Conservation (phyloP, 352 stramenopile genomes). For the Globisporangium cystogenes region DNA sequence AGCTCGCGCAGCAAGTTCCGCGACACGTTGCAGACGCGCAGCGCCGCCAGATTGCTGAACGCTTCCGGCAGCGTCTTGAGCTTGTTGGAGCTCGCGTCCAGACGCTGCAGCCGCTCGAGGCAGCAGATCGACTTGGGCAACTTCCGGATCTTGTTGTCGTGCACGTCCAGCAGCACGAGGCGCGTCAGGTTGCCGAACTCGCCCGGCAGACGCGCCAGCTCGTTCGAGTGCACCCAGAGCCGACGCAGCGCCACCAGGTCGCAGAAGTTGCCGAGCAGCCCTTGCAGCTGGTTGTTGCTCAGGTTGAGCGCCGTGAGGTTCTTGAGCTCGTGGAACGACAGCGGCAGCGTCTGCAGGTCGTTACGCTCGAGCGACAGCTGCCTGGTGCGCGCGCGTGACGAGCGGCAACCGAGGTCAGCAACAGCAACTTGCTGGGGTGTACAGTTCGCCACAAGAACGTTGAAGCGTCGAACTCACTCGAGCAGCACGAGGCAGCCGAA, state of each 20-base stretch:
- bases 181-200: constrained; percentile 28
- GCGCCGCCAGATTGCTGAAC: constrained; percentile 36
- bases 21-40: constrained; percentile 34
- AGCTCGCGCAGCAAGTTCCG: constrained; percentile 34
- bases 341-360: constrained; percentile 41
- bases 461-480: too few species aligned
- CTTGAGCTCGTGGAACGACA: constrained; percentile 45
- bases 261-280: constrained; percentile 49
- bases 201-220: constrained; percentile 4
- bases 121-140: constrained; percentile 48
- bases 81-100: constrained; percentile 42
- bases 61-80: constrained; percentile 31
- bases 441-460: too few species aligned
- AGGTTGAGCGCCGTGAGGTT: constrained; percentile 31
- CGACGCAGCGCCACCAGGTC: constrained; percentile 27
- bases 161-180: constrained; percentile 35
- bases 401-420: background rate
- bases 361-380: constrained; percentile 44
- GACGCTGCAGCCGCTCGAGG: constrained; percentile 18
- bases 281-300: constrained; percentile 35
- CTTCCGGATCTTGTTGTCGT: constrained; percentile 31
- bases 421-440: too few species aligned
- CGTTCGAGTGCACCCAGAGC: constrained; percentile 28
- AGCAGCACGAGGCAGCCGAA: constrained; percentile 45
- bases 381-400: constrained; percentile 10